Evolutionary conservation across 2,329 filamentous ascomycete genomes (phyloP), one percentile per base, ranked within the genome.

Genomic region (Magnaporthiopsis incrustans): DNA sequence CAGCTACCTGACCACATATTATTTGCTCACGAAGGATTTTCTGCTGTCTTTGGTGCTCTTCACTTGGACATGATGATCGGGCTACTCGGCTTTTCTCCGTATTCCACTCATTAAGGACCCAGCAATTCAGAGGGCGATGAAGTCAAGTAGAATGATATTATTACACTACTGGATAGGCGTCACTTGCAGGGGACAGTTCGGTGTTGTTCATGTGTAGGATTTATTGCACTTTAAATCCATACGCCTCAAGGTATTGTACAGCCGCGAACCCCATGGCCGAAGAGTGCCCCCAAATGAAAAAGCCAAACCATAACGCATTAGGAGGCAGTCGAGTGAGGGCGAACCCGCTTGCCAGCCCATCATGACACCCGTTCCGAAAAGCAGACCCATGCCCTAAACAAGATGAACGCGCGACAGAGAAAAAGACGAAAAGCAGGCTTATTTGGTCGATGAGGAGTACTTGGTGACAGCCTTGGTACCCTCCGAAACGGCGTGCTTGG

Each of bases 391-490:
- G 76, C 75, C 76, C 76, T 76, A 80, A 77, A 77, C 78, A 85
- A 84, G 85, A 84, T 85, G 81, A 74, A 72, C 78, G 78, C 77
- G 78, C 77, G 76, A 74, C 67, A 71, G 67, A 76, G 69, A 44
- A 78, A 78, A 76, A 74, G 67, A 71, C 68, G 71, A 74, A 71
- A 76, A 69, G 75, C 73, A 74, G 74, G 74, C 81, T 87, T 97
- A 98, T 92, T 98, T 99, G 81, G 93, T 95, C 77, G 94, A 97
- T 66, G 94, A 97, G 72, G 94, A 98, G 88, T 98, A 99, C 89
- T 99, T 99, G 86, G 95, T 99, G 73, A 99, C 95, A 65, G 95
- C 95, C 91, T 99, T 99, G 79, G 95, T 99, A 77, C 95, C 95
- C 84, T 99, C 95, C 73, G 95, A 99, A 61, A 99, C 95, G 72